phyloP scores from a whole-genome alignment of 257 asterid genomes.

The Nicotiana noctiflora region DNA sequence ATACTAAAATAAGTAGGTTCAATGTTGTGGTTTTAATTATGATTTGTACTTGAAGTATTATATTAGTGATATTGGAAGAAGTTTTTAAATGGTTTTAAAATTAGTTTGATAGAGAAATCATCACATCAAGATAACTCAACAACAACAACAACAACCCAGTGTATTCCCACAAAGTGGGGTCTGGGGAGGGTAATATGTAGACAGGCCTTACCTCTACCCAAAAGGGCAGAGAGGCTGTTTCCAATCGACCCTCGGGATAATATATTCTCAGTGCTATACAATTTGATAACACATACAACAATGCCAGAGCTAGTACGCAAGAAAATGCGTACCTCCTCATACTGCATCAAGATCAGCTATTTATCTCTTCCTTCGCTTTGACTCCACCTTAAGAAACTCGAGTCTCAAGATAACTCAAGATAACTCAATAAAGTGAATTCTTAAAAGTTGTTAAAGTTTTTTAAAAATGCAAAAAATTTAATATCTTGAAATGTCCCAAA shows the following conservation, averaged over 20 bases:
- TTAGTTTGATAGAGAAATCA: neutral
- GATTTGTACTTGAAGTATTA: neutral
- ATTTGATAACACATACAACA: constrained; percentile 1
- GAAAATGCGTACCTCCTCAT: neutral
- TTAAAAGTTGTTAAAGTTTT: neutral
- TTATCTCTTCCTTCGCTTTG: constrained; percentile 17
- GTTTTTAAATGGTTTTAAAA: neutral
- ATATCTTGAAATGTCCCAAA: neutral
- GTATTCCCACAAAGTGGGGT: too few species aligned
- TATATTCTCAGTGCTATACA: constrained; percentile 2
- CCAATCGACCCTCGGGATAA: too few species aligned
- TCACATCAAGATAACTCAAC: neutral
- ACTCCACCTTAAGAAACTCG: constrained; percentile 15
- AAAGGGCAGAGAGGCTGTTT: too few species aligned
- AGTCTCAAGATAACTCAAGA: neutral
- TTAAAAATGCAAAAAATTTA: neutral
- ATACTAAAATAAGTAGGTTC: neutral
- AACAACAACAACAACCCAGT: too few species aligned
- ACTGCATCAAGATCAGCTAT: neutral
- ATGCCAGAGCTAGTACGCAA: constrained; percentile 9
- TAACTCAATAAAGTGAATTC: neutral
- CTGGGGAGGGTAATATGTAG: too few species aligned
- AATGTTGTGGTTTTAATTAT: neutral
- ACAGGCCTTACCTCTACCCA: too few species aligned
- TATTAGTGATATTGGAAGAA: neutral